Evolutionary conservation across 2,329 filamentous ascomycete species (phyloP).

Genomic region (Cercospora zeina): DNA sequence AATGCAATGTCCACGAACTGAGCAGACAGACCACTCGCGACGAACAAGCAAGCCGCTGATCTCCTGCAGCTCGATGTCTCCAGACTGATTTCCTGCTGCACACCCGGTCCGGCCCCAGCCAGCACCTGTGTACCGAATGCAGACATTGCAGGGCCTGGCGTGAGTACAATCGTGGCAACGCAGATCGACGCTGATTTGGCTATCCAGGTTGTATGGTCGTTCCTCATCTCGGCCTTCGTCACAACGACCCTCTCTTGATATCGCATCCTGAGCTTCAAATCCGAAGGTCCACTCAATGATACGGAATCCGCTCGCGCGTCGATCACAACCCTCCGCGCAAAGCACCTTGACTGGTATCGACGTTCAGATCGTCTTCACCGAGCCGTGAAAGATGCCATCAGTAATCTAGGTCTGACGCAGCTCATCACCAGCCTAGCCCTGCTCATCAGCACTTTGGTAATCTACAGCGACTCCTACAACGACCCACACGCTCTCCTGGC

Average conservation of each 20-base stretch:
- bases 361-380: neutral
- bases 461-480: neutral
- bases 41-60: neutral
- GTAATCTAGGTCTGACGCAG: neutral
- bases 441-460: conserved; percentile 5
- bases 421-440: neutral
- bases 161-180: neutral
- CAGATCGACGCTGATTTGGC: neutral
- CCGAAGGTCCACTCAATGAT: neutral
- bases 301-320: neutral
- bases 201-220: conserved; percentile 1
- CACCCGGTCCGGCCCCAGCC: neutral
- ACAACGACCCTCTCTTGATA: neutral
- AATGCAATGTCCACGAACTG: neutral
- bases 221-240: conserved; percentile 5
- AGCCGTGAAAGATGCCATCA: conserved; percentile 1
- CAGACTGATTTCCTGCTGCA: neutral
- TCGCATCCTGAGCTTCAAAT: neutral
- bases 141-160: conserved; percentile 7
- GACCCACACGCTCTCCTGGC: conserved; percentile 5
- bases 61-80: neutral
- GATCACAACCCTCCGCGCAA: neutral
- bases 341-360: neutral
- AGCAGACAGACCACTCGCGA: neutral
- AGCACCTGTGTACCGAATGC: neutral